These are phyloP conservation scores for Zymoseptoria crescenta DNA, from an alignment of 2,329 filamentous ascomycete species.

Conservation along the genomic window DNA sequence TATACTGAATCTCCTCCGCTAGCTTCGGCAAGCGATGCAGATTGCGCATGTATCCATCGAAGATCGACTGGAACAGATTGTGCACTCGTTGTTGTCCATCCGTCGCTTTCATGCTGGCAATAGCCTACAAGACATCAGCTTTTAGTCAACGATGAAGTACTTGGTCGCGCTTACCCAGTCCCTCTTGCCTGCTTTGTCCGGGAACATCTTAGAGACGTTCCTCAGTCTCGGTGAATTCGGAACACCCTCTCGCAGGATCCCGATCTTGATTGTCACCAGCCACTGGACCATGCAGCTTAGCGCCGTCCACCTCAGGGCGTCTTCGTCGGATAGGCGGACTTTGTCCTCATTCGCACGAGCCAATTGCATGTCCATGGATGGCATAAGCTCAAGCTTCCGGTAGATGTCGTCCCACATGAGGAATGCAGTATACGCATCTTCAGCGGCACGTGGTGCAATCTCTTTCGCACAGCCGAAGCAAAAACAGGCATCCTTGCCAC, in stretches of 20 bases:
- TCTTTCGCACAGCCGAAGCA: slow-evolving; percentile 10
- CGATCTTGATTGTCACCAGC: slow-evolving; percentile 6
- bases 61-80: neutral
- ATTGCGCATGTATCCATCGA: too few species aligned
- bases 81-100: neutral
- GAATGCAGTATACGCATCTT: slow-evolving; percentile 12
- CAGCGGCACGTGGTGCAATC: slow-evolving; percentile 11
- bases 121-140: too few species aligned
- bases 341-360: slow-evolving; percentile 31
- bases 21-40: slow-evolving; percentile 1
- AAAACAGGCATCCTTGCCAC: slow-evolving; percentile 20
- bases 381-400: slow-evolving; percentile 10
- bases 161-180: neutral
- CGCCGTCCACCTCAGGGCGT: slow-evolving; percentile 35
- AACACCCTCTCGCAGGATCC: slow-evolving; percentile 7
- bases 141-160: too few species aligned
- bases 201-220: slow-evolving; percentile 2
- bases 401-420: slow-evolving; percentile 17
- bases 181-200: slow-evolving; percentile 1
- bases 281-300: slow-evolving; percentile 25
- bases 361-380: slow-evolving; percentile 31
- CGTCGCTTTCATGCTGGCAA: neutral
- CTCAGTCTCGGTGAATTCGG: slow-evolving; percentile 18
- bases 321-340: slow-evolving; percentile 28
- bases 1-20: slow-evolving; percentile 23